Base-by-base conservation (phyloP, 352 stramenopile species). In the Phytophthora hibernalis region DNA sequence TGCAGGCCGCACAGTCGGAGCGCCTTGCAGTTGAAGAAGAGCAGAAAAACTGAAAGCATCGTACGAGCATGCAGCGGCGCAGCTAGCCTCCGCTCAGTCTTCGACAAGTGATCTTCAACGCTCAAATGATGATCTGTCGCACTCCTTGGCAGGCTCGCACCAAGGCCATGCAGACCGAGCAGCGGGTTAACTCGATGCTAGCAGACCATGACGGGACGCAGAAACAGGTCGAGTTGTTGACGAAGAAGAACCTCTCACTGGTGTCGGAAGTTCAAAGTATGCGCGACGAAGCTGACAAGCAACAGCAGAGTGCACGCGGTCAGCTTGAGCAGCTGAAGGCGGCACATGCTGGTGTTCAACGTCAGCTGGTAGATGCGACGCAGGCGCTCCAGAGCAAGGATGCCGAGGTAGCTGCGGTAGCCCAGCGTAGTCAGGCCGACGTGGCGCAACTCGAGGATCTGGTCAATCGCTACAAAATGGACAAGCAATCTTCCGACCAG, bases 181-280 rank as follows among this genome's bases (percentile, higher is more conserved):
- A 82, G 45, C 70, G 91, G 45, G 28, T 85, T 15, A 75, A 75
- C 18, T 47, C 59, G 2, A 72, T 76, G 48, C 64, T 77, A 15
- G 56, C 50, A 0, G 74, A 90, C 22, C 61, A 85, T 15, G 60
- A 59, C 21, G 70, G 79, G 12, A 26, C 76, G 7, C 74, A 87
- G 45, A 66, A 66, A n/a, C 78, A 91, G 63, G 40, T 93, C 3
- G 77, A 90, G 59, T 50, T 76, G 12, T 65, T 92, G 5, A 86
- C 77, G 15, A 84, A 80, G 42, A 91, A 93, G 70, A 91, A 92
- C 37, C 52, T 83, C 9, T 65, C 63, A 16, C 48, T 92, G 30
- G 61, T 86, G 13, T 72, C 82, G 0, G 85, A 93, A 22, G 51
- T 83, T 10, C 74, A 86, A 65, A 61, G 45, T 28, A 65, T 76